Base-by-base conservation (phyloP, 2,329 filamentous ascomycete species). In the Diaporthe ampelina region DNA sequence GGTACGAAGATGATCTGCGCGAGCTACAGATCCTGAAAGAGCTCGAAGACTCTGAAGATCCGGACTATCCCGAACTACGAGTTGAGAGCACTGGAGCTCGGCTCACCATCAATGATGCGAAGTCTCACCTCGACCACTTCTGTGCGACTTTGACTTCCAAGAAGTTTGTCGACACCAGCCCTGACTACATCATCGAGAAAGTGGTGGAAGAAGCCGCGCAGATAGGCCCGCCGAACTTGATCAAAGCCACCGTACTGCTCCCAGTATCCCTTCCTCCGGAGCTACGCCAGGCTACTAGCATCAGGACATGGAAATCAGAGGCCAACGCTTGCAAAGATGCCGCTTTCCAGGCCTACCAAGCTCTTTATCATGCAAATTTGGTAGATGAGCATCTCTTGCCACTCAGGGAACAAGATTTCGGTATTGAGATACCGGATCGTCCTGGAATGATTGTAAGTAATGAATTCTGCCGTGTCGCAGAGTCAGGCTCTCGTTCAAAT, bases 351-450 rank as follows among this genome's bases (percentile, higher is more conserved):
- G 94, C 95, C 0, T 98, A 95, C 79, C 83, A 90, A 29, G 86
- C 86, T 7, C 86, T 98, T 0, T 91, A 96, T 79, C 78, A 89
- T 10, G 92, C 89, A 35, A 93, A 93, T 0, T 85, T 98, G 7
- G 83, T 98, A 1, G 95, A 94, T 76, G 90, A 97, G 19, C 88
- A 97, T 78, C 83, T 98, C 0, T 86, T 98, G 54, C 96, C 96
- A 11, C 84, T 88, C 19, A 82, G 82, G 71, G 82, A 85, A 13
- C 81, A 85, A 2, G 84, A 85, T n/a, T 77, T 83, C 11, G 76
- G 81, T 4, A 78, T 82, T 3, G 83, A 82, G 0, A 77, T 87
- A 1, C 83, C 86, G 45, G 80, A 80, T 2, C 83, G 86, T 0
- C 79, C 79, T 2, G 75, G 84, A 0, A 77, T 84, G 13, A 78